phyloP scores from a whole-genome alignment of 176 grass and related monocot species.

The Raddia distichophylla region DNA sequence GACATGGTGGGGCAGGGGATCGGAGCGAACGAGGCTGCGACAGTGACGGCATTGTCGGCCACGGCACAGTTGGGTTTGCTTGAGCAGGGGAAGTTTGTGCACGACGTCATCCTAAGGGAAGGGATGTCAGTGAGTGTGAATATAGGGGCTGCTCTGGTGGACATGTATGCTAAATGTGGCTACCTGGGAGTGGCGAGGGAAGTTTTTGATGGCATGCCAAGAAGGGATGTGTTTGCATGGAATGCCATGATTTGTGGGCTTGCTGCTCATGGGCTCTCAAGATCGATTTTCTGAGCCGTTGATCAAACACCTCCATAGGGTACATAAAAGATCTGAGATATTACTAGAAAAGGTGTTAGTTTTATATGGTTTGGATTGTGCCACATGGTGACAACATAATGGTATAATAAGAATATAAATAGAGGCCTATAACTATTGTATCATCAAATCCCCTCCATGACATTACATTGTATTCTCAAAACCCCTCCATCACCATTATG shows the following conservation, averaged over 20 bases:
- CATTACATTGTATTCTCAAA: too few relatives aligned
- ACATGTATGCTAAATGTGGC: constrained; percentile 83
- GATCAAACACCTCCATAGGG: too few relatives aligned
- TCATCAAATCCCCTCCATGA: too few relatives aligned
- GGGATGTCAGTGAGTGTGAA: constrained; percentile 33
- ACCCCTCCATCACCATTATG: too few relatives aligned
- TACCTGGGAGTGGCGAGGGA: constrained; percentile 43
- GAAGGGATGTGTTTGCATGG: constrained; percentile 65
- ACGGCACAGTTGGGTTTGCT: constrained; percentile 61
- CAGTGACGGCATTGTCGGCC: constrained; percentile 54
- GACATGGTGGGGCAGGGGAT: constrained; percentile 43
- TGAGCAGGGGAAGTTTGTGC: constrained; percentile 62
- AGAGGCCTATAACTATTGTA: too few relatives aligned
- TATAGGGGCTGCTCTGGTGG: constrained; percentile 51
- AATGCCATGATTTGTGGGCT: constrained; percentile 74
- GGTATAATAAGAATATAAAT: too few relatives aligned
- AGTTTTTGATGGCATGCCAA: constrained; percentile 53
- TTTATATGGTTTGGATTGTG: too few relatives aligned
- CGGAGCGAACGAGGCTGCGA: constrained; percentile 49
- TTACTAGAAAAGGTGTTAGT: too few relatives aligned
- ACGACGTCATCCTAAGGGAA: constrained; percentile 31
- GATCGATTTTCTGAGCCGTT: too few relatives aligned
- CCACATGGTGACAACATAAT: too few relatives aligned
- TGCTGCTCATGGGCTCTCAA: constrained; percentile 65
- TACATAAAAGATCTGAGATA: too few relatives aligned